phyloP scores from a whole-genome alignment of 768 basidiomycete genomes.

The Lactifluus echinatus region DNA sequence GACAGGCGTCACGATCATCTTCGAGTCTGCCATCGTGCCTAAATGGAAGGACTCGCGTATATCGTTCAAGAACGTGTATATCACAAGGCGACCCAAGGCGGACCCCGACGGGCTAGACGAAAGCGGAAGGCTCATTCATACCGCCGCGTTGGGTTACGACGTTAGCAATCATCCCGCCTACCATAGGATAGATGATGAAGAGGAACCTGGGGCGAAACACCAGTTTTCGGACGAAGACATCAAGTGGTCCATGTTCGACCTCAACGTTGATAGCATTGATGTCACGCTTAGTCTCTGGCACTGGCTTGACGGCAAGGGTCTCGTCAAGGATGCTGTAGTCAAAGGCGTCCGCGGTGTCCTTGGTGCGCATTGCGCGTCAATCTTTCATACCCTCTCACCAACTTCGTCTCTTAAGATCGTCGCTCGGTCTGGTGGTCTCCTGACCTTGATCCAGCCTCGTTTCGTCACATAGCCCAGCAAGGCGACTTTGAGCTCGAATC shows the following conservation, averaged over 20 bases:
- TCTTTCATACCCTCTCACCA: background rate
- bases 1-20: constrained; percentile 90
- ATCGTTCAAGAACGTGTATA: constrained; percentile 93
- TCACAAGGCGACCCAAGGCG: constrained; percentile 63
- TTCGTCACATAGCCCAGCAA: constrained; percentile 60
- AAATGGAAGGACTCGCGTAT: constrained; percentile 95
- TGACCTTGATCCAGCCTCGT: constrained; percentile 69
- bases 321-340: constrained; percentile 84
- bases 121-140: constrained; percentile 35
- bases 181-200: constrained; percentile 57
- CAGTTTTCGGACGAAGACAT: constrained; percentile 41
- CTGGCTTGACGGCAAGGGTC: constrained; percentile 94
- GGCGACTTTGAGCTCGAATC: constrained; percentile 92
- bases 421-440: constrained; percentile 82
- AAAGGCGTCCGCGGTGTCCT: constrained; percentile 91
- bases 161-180: constrained; percentile 69
- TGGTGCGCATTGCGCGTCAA: constrained; percentile 39
- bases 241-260: constrained; percentile 87
- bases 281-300: constrained; percentile 84
- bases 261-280: constrained; percentile 91
- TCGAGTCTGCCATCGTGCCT: constrained; percentile 96
- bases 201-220: constrained; percentile 23
- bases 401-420: constrained; percentile 52
- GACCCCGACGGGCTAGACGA: background rate
- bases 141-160: constrained; percentile 59